phyloP scores from a whole-genome alignment of 306 rosid genomes.

The Abrus precatorius region DNA sequence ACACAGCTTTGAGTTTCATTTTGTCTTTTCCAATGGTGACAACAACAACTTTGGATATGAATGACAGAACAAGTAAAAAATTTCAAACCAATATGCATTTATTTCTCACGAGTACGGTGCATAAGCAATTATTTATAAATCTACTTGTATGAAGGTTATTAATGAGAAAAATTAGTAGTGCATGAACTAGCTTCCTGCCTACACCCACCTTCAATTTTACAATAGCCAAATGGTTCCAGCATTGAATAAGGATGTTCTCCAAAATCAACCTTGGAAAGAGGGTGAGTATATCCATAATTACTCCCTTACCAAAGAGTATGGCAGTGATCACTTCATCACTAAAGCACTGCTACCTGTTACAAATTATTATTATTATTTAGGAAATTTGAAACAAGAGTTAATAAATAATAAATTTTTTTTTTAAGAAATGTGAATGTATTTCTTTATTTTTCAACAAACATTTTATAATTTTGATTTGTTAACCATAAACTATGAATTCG shows the following conservation, averaged over 20 bases:
- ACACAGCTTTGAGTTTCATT: background rate
- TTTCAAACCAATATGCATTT: conserved; percentile 36
- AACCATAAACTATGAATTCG: background rate
- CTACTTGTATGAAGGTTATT: conserved; percentile 37
- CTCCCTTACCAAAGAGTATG: conserved; percentile 10
- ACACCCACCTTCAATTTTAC: conserved; percentile 22
- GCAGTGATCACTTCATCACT: conserved; percentile 11
- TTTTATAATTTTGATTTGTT: no score
- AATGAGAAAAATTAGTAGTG: conserved; percentile 40
- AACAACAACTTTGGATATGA: conserved; percentile 48
- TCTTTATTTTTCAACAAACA: no score
- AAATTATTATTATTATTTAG: background rate
- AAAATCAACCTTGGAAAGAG: conserved; percentile 37
- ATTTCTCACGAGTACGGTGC: conserved; percentile 47
- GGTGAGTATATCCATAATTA: conserved; percentile 23
- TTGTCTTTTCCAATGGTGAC: conserved; percentile 50
- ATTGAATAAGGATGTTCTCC: conserved; percentile 21
- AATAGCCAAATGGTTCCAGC: conserved; percentile 29
- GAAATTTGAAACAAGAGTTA: background rate
- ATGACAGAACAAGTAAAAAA: background rate
- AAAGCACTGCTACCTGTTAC: background rate
- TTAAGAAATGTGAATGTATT: no score
- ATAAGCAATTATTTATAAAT: background rate
- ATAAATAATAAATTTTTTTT: no score
- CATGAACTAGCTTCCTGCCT: conserved; percentile 21